Percentiles rank a stretch among this genome's conserved stretches.
Evolutionary conservation across 306 rosid species (phyloP).

Genomic region (Corylus avellana): DNA sequence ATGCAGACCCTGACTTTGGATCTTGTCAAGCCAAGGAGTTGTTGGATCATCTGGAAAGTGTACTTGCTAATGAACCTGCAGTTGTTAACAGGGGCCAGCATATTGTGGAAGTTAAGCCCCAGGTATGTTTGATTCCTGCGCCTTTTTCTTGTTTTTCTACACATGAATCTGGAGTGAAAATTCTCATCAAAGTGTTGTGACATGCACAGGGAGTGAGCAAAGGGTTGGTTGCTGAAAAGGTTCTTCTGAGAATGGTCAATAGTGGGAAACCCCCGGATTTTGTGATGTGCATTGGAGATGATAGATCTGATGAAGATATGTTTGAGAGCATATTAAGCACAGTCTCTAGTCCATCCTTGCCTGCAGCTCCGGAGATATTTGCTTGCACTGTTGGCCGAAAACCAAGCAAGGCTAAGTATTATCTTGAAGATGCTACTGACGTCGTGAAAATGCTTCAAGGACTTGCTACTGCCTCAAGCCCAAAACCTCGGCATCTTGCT

Average conservation of each 20-base stretch:
- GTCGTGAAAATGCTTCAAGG: constrained; percentile 69
- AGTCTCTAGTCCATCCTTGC: constrained; percentile 49
- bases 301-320: constrained; percentile 90
- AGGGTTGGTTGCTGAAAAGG: constrained; percentile 68
- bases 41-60: constrained; percentile 72
- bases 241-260: constrained; percentile 57
- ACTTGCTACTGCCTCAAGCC: constrained; percentile 66
- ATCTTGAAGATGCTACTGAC: constrained; percentile 63
- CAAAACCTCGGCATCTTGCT: constrained; percentile 59
- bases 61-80: constrained; percentile 78
- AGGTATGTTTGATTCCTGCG: constrained; percentile 44
- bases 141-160: constrained; percentile 3
- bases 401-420: constrained; percentile 90
- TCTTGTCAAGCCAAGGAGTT: constrained; percentile 86
- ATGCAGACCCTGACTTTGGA: constrained; percentile 88
- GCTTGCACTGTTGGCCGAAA: constrained; percentile 85
- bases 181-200: background rate
- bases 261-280: constrained; percentile 66
- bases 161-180: constrained; percentile 16
- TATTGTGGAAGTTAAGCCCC: constrained; percentile 89
- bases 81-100: constrained; percentile 70
- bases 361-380: constrained; percentile 61
- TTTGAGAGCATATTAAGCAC: constrained; percentile 71
- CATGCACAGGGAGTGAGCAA: constrained; percentile 76
- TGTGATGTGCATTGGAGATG: constrained; percentile 84